Base-by-base conservation (phyloP, 768 basidiomycete genomes). In the Xerocomellus chrysenteron region DNA sequence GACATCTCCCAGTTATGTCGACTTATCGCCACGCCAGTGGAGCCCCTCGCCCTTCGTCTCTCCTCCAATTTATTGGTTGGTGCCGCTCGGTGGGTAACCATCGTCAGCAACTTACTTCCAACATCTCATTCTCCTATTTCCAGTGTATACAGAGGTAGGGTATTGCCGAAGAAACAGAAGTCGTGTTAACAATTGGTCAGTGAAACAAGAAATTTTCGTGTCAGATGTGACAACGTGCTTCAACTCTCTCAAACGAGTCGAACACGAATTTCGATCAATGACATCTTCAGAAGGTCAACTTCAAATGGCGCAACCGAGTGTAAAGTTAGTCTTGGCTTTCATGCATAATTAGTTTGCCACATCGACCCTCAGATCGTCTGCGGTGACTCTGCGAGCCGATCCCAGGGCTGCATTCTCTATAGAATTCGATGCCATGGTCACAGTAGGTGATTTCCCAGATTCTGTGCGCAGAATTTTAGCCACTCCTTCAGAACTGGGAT, bases 1-100 rank as follows among this genome's bases (percentile, higher is more conserved):
- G 87, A 96, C 70, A 92, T 96, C 45, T 71, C 83, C 35, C 82
- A 89, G 69, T 73, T 95, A 65, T 96, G 94, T 69, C 81, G 78
- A 37, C 79, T 93, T 39, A 94, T 96, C 50, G 81, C 85, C 28
- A 80, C 88, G 63, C 94, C 94, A n/a, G 71, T 78, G 24, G 94
- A 95, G 62, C 94, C 94, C 39, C 78, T 96, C 35, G 93, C 94
- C 2, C 74, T 96, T 54, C 80, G 94, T 60, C 75, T 95, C 52
- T 94, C 93, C 11, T 92, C 92, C 56, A 93, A 92, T 67, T 74
- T 96, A 42, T 85, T 96, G 80, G 87, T 95, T 57, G 94, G 94
- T 4, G 94, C 88, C 36, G 90, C 88, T 21, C 84, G 93, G 93
- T 93, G 70, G 56, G 82, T 64, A 45, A 5, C 30, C 24, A 4